Evolutionary conservation across 2,329 filamentous ascomycete genomes (phyloP).

Genomic region (Drechslerella dactyloides): DNA sequence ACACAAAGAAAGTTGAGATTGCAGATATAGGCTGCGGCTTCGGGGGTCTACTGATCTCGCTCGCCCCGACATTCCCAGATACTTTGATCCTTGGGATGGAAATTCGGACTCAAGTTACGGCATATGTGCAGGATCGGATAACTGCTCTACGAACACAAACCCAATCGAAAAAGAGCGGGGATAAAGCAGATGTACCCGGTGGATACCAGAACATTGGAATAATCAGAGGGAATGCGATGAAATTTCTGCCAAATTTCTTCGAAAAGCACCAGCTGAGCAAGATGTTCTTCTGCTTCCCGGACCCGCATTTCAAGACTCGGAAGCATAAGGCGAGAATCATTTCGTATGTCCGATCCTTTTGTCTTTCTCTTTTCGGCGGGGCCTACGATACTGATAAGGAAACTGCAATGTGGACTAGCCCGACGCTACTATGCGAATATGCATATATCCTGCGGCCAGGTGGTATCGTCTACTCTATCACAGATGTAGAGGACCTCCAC

Average conservation of each 20-base stretch:
- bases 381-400: constrained; percentile 20
- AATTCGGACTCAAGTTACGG: constrained; percentile 86
- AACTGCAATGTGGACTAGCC: constrained; percentile 53
- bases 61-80: constrained; percentile 80
- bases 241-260: constrained; percentile 99
- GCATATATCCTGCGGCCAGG: constrained; percentile 83
- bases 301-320: constrained; percentile 95
- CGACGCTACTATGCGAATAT: constrained; percentile 89
- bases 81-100: constrained; percentile 90
- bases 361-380: neutral
- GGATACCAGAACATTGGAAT: constrained; percentile 86
- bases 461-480: constrained; percentile 93
- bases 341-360: constrained; percentile 59
- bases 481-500: constrained; percentile 93
- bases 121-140: constrained; percentile 88
- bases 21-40: constrained; percentile 98
- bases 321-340: constrained; percentile 98
- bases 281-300: constrained; percentile 97
- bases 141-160: constrained; percentile 74
- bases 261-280: constrained; percentile 77
- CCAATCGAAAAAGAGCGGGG: constrained; percentile 59
- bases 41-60: constrained; percentile 84
- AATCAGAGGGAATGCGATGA: constrained; percentile 95
- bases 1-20: constrained; percentile 77
- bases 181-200: constrained; percentile 56